Evolutionary conservation across 2,329 filamentous ascomycete species (phyloP).

Genomic region (Trichophyton schoenleinii): DNA sequence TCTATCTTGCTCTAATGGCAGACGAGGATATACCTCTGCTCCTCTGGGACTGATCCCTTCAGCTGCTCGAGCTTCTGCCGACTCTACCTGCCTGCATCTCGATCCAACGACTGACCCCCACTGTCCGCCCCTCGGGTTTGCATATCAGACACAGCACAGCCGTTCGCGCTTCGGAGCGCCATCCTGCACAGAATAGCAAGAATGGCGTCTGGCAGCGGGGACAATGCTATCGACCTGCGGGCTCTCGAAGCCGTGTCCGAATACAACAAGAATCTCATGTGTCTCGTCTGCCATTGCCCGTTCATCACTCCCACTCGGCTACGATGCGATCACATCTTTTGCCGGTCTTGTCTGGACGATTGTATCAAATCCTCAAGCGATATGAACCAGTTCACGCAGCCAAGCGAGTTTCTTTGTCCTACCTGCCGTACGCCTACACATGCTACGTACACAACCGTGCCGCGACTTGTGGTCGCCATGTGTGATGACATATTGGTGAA

Average conservation of each 20-base stretch:
- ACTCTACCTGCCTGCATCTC: background rate
- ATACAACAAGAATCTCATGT: constrained; percentile 50
- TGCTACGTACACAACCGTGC: constrained; percentile 33
- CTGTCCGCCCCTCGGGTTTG: background rate
- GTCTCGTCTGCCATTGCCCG: constrained; percentile 51
- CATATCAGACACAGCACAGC: background rate
- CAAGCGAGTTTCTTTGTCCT: constrained; percentile 39
- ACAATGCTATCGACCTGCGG: constrained; percentile 39
- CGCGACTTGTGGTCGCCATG: constrained; percentile 47
- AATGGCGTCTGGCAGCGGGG: background rate
- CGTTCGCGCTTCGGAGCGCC: background rate
- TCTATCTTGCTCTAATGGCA: background rate
- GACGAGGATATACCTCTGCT: background rate
- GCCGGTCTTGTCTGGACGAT: constrained; percentile 43
- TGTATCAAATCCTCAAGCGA: constrained; percentile 30
- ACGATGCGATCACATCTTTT: constrained; percentile 53
- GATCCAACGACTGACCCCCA: background rate
- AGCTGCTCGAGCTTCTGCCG: background rate
- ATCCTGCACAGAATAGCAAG: background rate
- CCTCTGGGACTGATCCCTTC: background rate
- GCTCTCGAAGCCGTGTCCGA: constrained; percentile 45
- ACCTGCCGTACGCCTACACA: constrained; percentile 41
- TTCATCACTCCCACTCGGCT: constrained; percentile 48
- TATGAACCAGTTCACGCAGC: constrained; percentile 5
- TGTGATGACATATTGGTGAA: constrained; percentile 49